Evolutionary conservation across 2,329 filamentous ascomycete genomes (phyloP), one percentile per base, ranked within the genome.

Genomic region (Ophiostoma sp.): DNA sequence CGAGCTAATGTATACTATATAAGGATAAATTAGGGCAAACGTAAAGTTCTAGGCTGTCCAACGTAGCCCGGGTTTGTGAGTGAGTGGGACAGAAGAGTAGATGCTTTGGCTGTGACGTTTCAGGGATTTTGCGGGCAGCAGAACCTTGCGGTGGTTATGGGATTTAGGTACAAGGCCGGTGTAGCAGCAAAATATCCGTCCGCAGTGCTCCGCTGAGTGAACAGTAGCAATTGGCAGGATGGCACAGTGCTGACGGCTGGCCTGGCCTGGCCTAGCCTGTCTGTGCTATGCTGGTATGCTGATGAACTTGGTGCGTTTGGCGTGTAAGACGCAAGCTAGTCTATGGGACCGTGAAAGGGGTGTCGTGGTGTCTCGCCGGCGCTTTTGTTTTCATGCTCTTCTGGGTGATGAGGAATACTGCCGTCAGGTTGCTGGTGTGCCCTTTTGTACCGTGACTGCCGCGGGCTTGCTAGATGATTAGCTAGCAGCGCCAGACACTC

Each of bases 121-220:
- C 44, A 62, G 70, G 67, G 23, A 64, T 65, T 68, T 68, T 70
- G 69, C 57, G 69, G 67, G 66, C 39, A 35, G 31, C 17, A 31
- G 31, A 36, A 68, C 33, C 67, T 66, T 60, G 69, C 67, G 44
- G 48, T 57, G 69, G 57, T 66, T 68, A 52, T 35, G 36, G 48
- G 64, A 52, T 67, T 69, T 31, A 54, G 52, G 64, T n/a, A 17
- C 8, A 31, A 33, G 17, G 31, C 15, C 57, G 27, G 31, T 64
- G 31, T 64, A 27, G 52, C 52, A 27, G 23, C 23, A 27, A 27
- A 27, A 57, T 57, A 57, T 15, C 52, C 52, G 52, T 57, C n/a
- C n/a, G 8, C 52, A 57, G 17, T 57, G 52, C 52, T 57, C 52
- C 52, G 57, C 57, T 62, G 57, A 3, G 23, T 62, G 11, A 64